A percentile compares a stretch with the other conserved stretches of the same genome.
These are phyloP conservation scores for Ophiorrhiza pumila DNA, from an alignment of 257 asterid genomes.

Conservation along the genomic window DNA sequence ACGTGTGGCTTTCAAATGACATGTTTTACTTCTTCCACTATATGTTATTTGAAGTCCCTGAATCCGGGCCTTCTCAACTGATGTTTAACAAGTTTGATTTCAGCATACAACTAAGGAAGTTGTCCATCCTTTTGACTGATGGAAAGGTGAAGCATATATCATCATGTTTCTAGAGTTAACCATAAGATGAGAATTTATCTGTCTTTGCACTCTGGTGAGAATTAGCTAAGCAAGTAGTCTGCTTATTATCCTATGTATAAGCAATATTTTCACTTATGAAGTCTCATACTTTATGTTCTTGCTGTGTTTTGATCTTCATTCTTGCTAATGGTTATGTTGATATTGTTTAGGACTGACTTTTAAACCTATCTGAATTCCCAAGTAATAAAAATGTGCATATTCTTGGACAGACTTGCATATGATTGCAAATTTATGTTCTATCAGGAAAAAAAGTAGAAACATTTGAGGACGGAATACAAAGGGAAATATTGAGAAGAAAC, in stretches of 20 bases:
- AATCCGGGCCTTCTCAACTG: slow-evolving; percentile 42
- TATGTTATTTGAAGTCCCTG: slow-evolving; percentile 49
- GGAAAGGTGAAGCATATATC: slow-evolving; percentile 56
- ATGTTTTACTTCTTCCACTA: slow-evolving; percentile 48
- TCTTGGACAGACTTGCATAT: not conserved
- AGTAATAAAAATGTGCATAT: not conserved
- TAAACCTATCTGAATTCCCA: not conserved
- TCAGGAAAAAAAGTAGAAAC: not conserved
- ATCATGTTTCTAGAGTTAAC: not conserved
- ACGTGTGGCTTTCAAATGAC: slow-evolving; percentile 68
- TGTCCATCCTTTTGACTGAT: slow-evolving; percentile 71
- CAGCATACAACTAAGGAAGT: slow-evolving; percentile 51
- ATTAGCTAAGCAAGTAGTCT: not conserved
- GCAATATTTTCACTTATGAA: slow-evolving; percentile 4
- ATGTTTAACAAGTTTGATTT: slow-evolving; percentile 46
- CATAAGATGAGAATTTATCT: not conserved
- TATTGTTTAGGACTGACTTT: not conserved
- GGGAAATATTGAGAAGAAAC: not conserved
- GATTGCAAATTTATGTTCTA: not conserved
- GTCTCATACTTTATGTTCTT: not conserved
- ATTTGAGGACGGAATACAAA: not conserved
- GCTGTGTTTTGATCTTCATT: not conserved
- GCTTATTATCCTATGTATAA: slow-evolving; percentile 1
- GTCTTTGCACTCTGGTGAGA: not conserved
- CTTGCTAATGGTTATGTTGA: not conserved